Evolutionary conservation across 768 basidiomycete species (phyloP), one percentile per base, ranked within the genome.

Genomic region (Termitomyces sp.): DNA sequence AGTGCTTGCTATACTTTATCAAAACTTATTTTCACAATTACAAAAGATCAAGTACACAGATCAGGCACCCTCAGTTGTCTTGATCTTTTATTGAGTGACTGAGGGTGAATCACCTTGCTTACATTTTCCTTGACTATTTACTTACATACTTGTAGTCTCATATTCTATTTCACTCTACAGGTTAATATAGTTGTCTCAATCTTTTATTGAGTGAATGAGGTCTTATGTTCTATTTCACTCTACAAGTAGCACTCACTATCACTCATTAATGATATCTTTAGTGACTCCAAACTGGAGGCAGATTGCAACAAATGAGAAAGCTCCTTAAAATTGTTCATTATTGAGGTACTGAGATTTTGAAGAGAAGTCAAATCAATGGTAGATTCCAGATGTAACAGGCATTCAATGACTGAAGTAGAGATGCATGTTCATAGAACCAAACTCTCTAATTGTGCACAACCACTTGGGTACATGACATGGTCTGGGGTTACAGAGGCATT

Each of bases 191-290:
- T n/a, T n/a, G n/a, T n/a, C n/a, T n/a, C n/a, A 30, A 30, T 30
- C 30, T 30, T 30, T 30, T 30, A 3, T 30, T 30, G 30, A 30
- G 30, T 30, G 30, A 30, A 2, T 30, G 30, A 30, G 30, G 30
- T 30, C 30, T 30, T 8, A 30, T 30, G 8, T 30, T 30, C 30
- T 30, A 30, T 30, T 30, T 30, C 30, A 30, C 4, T 8, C 30
- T 30, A 30, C 30, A 30, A 5, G 51, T 30, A 15, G 62, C 42
- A 21, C 62, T 44, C 26, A 63, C 62, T 60, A 41, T 68, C 67
- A 26, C 65, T 66, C 67, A 67, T 69, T 12, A 71, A 48, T 2
- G 62, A 55, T 9, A 69, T 19, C 46, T 69, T 65, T 3, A 71
- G 52, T 3, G 57, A 40, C 42, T 67, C 59, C 12, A 67, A 45